Percentiles rank a stretch among this genome's conserved stretches.
Conservation (phyloP, 495 filamentous ascomycete genomes). For the Aspergillus funiculosus region DNA sequence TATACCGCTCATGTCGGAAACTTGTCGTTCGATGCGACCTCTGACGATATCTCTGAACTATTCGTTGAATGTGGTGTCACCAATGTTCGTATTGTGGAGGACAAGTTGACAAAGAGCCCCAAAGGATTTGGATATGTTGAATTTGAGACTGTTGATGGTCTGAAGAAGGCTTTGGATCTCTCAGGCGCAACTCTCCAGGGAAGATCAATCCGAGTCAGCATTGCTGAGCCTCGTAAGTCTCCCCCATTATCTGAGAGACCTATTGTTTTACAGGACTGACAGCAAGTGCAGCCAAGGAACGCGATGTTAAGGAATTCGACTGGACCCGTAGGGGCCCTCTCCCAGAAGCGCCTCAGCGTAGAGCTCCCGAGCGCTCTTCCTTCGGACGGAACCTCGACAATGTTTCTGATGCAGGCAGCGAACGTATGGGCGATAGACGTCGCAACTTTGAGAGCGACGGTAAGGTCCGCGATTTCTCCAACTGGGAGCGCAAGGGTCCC, state of each 20-base stretch:
- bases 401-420: constrained; percentile 46
- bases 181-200: constrained; percentile 76
- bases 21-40: constrained; percentile 85
- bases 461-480: constrained; percentile 78
- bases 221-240: constrained; percentile 76
- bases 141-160: constrained; percentile 78
- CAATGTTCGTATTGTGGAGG: constrained; percentile 91
- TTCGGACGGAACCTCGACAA: constrained; percentile 48
- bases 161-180: constrained; percentile 84
- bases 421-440: constrained; percentile 47
- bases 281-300: constrained; percentile 63
- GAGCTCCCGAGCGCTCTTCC: constrained; percentile 42
- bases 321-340: constrained; percentile 91
- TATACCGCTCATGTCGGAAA: constrained; percentile 96
- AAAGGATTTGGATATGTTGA: constrained; percentile 99
- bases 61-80: constrained; percentile 77
- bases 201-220: constrained; percentile 78
- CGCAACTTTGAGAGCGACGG: constrained; percentile 64
- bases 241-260: not conserved
- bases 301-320: constrained; percentile 48
- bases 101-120: constrained; percentile 81
- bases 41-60: constrained; percentile 73
- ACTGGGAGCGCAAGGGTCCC: constrained; percentile 95
- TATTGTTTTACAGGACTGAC: constrained; percentile 26
- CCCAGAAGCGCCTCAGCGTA: constrained; percentile 56